Conservation (phyloP, 2,329 filamentous ascomycete genomes). For the Microcyclosporella mali region DNA sequence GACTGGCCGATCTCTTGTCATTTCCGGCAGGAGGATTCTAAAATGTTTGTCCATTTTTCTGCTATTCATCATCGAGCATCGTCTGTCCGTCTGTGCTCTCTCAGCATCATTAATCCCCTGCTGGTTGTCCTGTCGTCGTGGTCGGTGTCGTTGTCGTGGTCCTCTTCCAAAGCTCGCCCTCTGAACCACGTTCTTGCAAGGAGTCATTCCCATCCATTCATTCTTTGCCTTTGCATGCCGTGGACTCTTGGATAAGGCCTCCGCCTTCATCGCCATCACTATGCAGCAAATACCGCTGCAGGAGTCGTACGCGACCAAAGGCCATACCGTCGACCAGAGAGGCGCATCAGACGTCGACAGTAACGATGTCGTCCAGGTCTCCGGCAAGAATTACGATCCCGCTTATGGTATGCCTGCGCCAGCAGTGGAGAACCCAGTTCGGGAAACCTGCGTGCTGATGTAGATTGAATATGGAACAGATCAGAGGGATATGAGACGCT, state of each 20-base stretch:
- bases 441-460: not conserved
- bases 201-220: too few species aligned
- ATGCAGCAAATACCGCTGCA: constrained; percentile 12
- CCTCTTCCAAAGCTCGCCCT: too few species aligned
- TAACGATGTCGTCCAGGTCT: constrained; percentile 13
- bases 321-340: constrained; percentile 8
- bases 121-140: too few species aligned
- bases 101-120: too few species aligned
- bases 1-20: too few species aligned
- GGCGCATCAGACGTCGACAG: constrained; percentile 11
- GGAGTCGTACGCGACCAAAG: constrained; percentile 10
- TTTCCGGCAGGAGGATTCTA: too few species aligned
- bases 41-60: not conserved
- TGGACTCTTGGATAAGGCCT: not conserved
- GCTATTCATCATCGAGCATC: too few species aligned
- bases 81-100: too few species aligned
- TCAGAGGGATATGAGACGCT: constrained; percentile 17
- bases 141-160: too few species aligned
- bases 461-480: constrained; percentile 8
- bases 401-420: constrained; percentile 12
- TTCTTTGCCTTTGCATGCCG: not conserved
- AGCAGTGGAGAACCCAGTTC: too few species aligned
- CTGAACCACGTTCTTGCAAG: too few species aligned
- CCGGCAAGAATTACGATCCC: constrained; percentile 19
- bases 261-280: not conserved